Percentiles rank a stretch among this genome's conserved stretches.
phyloP scores from a whole-genome alignment of 2,329 filamentous ascomycete genomes.

The Claviceps sp. region DNA sequence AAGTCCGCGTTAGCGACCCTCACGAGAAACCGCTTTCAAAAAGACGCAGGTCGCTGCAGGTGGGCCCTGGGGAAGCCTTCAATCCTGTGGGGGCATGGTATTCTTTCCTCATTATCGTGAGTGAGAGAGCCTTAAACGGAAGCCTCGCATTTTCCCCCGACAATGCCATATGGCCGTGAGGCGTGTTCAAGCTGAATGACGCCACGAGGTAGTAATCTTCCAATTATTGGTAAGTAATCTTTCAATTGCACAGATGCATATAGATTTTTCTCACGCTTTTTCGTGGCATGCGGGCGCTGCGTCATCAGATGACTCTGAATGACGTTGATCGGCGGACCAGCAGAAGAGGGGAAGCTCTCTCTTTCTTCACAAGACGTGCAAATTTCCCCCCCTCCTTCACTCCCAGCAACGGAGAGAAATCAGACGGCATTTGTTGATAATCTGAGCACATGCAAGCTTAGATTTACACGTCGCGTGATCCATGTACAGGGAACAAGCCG shows the following conservation, averaged over 20 bases:
- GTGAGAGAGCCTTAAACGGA: not conserved
- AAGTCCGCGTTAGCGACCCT: not conserved
- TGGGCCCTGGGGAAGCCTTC: not conserved
- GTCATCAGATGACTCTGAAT: too few species aligned
- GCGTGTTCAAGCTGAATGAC: not conserved
- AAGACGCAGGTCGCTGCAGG: not conserved
- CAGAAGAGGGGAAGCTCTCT: not conserved
- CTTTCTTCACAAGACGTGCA: not conserved
- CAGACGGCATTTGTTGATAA: not conserved
- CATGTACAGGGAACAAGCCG: not conserved
- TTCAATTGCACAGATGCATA: not conserved
- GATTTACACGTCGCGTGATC: not conserved
- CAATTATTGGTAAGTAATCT: too few species aligned
- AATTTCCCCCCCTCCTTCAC: too few species aligned
- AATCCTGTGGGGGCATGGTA: too few species aligned
- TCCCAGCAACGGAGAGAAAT: not conserved
- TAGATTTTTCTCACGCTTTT: not conserved
- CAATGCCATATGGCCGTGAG: not conserved
- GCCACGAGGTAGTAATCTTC: too few species aligned
- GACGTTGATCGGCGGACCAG: too few species aligned
- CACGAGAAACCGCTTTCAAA: not conserved
- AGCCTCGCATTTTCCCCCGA: not conserved
- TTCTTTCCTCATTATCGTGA: too few species aligned
- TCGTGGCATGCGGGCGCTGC: not conserved
- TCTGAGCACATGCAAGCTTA: not conserved